These are phyloP conservation scores for Dalbergia oliveri DNA, from an alignment of 306 rosid species.

Conservation along the genomic window DNA sequence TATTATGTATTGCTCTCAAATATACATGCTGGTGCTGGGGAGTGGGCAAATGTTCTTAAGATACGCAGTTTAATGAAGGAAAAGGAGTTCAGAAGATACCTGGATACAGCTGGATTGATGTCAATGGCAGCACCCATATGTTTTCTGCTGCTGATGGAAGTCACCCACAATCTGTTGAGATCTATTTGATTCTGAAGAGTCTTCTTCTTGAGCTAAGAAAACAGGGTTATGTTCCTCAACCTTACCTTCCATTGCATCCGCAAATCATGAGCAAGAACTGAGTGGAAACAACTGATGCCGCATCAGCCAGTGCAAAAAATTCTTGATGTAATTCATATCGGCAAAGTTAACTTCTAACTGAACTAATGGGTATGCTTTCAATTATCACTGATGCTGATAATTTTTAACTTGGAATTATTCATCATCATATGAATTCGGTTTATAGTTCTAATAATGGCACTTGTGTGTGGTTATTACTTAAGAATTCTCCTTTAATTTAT, in stretches of 20 bases:
- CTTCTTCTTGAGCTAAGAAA: conserved; percentile 75
- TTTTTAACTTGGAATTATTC: neutral
- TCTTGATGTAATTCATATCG: conserved; percentile 21
- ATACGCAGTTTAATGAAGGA: conserved; percentile 76
- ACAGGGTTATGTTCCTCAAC: conserved; percentile 82
- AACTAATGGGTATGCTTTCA: conserved; percentile 26
- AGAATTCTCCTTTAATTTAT: too few species aligned
- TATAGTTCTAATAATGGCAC: conserved; percentile 2
- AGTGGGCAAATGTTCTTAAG: conserved; percentile 73
- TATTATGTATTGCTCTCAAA: conserved; percentile 83
- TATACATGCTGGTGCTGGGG: conserved; percentile 75
- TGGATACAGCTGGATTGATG: conserved; percentile 85
- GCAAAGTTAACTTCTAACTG: neutral
- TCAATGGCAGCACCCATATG: conserved; percentile 72
- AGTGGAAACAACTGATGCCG: conserved; percentile 31
- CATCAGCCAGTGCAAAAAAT: conserved; percentile 33
- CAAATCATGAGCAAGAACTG: conserved; percentile 52
- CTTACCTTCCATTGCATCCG: conserved; percentile 74
- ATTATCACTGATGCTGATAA: conserved; percentile 6
- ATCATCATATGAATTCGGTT: conserved; percentile 10
- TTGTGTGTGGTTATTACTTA: neutral
- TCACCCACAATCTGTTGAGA: conserved; percentile 66
- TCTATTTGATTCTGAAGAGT: conserved; percentile 60
- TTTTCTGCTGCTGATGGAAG: conserved; percentile 79
- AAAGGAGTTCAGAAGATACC: conserved; percentile 78